These are phyloP conservation scores for Beauveria varroae DNA, from an alignment of 2,329 filamentous ascomycete species.

Conservation along the genomic window DNA sequence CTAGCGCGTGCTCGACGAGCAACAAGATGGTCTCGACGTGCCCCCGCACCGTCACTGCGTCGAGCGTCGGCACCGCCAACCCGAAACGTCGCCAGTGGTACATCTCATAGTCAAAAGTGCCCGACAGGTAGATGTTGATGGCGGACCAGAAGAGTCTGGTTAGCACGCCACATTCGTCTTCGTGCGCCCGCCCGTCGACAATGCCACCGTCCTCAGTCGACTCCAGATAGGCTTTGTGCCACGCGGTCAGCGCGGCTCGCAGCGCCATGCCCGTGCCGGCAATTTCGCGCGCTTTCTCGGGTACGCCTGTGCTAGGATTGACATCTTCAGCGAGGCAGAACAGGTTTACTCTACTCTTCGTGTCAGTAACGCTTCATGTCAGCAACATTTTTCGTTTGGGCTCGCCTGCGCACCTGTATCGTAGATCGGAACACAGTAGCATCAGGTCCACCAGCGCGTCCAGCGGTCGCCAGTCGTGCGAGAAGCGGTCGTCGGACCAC, in stretches of 20 bases:
- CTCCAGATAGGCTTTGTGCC: slow-evolving; percentile 13
- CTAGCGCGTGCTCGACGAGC: slow-evolving; percentile 14
- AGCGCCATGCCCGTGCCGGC: slow-evolving; percentile 3
- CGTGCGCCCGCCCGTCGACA: neutral
- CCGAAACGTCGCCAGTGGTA: slow-evolving; percentile 20
- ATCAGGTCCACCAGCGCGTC: slow-evolving; percentile 24
- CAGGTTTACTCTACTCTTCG: neutral
- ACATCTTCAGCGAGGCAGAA: neutral
- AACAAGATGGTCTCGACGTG: slow-evolving; percentile 21
- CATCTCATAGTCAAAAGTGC: slow-evolving; percentile 29
- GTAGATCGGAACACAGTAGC: slow-evolving; percentile 23
- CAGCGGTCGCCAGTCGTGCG: slow-evolving; percentile 13
- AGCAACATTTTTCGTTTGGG: no score
- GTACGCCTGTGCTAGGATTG: neutral
- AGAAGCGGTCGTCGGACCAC: neutral
- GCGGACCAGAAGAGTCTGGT: slow-evolving; percentile 22
- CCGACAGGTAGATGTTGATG: slow-evolving; percentile 30
- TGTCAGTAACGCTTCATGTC: neutral
- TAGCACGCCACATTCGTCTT: slow-evolving; percentile 16
- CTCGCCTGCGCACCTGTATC: slow-evolving; percentile 19
- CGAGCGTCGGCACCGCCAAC: slow-evolving; percentile 18
- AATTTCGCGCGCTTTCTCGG: slow-evolving; percentile 1
- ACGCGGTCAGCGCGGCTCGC: slow-evolving; percentile 5
- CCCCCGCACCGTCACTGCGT: slow-evolving; percentile 15
- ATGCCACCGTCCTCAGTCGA: neutral